These are phyloP conservation scores for Gleditsia sinensis DNA, from an alignment of 306 rosid species.

Conservation along the genomic window DNA sequence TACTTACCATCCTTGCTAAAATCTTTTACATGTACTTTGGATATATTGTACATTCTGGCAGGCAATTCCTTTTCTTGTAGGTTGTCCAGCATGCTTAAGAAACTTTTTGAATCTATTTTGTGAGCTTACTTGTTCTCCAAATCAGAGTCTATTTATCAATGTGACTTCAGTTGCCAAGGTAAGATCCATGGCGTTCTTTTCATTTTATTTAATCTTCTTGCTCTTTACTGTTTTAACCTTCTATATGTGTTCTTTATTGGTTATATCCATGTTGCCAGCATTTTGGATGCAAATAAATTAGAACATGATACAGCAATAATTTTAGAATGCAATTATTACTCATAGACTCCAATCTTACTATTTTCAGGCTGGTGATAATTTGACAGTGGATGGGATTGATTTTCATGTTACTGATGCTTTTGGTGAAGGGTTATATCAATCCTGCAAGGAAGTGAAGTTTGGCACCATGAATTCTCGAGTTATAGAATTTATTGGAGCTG, in stretches of 20 bases:
- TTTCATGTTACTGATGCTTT: conserved; percentile 72
- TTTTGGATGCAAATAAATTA: conserved; percentile 29
- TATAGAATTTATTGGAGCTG: conserved; percentile 79
- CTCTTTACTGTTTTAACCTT: conserved; percentile 4
- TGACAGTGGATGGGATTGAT: conserved; percentile 86
- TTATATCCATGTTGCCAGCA: not conserved
- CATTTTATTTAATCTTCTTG: conserved; percentile 16
- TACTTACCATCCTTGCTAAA: conserved; percentile 3
- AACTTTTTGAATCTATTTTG: conserved; percentile 95
- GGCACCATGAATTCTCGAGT: conserved; percentile 91
- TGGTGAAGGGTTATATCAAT: conserved; percentile 91
- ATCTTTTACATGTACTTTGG: not conserved
- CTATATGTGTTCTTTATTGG: conserved; percentile 5
- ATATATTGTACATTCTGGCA: conserved; percentile 48
- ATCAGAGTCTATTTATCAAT: conserved; percentile 95
- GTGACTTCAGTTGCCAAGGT: conserved; percentile 84
- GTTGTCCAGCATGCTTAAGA: conserved; percentile 99
- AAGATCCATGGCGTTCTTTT: conserved; percentile 27
- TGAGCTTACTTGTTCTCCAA: conserved; percentile 96
- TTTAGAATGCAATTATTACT: conserved; percentile 25
- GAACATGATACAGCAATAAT: not conserved
- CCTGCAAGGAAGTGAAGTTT: conserved; percentile 97
- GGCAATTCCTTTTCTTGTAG: conserved; percentile 98
- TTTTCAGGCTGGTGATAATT: conserved; percentile 74
- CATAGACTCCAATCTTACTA: conserved; percentile 31